phyloP scores from a whole-genome alignment of 169 alveolate species.

The Eimeria praecox region DNA sequence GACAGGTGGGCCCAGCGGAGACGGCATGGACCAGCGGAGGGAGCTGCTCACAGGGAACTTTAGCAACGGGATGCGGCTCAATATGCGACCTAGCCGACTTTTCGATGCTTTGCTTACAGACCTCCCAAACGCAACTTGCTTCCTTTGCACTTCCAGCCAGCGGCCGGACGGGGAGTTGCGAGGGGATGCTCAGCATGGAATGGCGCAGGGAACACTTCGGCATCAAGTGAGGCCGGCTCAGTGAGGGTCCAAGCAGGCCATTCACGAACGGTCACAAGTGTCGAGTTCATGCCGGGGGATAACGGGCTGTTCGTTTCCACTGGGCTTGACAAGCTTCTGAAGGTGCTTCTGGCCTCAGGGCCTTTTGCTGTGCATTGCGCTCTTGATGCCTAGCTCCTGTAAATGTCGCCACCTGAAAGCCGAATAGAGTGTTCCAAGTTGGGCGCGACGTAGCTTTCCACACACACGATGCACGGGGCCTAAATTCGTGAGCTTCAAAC shows the following conservation, averaged over 20 bases:
- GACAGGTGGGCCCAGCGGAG: slow-evolving; percentile 43
- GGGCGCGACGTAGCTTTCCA: neutral
- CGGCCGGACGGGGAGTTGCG: neutral
- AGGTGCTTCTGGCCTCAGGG: slow-evolving; percentile 8
- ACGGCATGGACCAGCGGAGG: neutral
- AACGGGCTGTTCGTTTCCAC: slow-evolving; percentile 79
- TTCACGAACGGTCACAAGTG: slow-evolving; percentile 71
- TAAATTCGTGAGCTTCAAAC: neutral
- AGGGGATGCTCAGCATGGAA: neutral
- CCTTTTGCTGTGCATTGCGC: neutral
- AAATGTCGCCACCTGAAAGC: neutral
- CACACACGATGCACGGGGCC: neutral
- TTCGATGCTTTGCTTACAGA: neutral
- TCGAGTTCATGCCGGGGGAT: slow-evolving; percentile 80
- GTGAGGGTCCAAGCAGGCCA: slow-evolving; percentile 59
- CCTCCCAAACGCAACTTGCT: slow-evolving; percentile 71
- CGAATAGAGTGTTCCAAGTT: neutral
- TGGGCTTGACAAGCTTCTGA: slow-evolving; percentile 72
- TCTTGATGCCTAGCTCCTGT: neutral
- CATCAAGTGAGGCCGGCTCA: neutral
- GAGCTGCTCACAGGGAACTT: neutral
- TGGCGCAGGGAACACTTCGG: neutral
- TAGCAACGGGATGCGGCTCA: neutral
- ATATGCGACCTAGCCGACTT: neutral
- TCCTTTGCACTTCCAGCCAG: slow-evolving; percentile 74